Evolutionary conservation across 495 filamentous ascomycete species (phyloP).

Genomic region (Aspergillus kassunensis): DNA sequence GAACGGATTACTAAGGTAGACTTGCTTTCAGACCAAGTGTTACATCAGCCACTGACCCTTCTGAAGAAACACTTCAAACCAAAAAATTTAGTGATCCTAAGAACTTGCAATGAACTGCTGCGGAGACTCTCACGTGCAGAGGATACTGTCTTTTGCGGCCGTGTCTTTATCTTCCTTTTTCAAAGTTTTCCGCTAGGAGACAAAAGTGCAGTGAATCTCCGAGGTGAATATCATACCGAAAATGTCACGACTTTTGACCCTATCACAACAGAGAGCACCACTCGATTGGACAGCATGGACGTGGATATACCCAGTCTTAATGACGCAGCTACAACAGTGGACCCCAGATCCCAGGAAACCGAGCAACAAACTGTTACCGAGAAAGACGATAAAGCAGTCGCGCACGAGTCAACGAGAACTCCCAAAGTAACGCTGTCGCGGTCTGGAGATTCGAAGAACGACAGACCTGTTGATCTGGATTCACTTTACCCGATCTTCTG

Average conservation of each 20-base stretch:
- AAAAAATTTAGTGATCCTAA: constrained; percentile 81
- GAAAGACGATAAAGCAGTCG: constrained; percentile 20
- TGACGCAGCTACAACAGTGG: constrained; percentile 17
- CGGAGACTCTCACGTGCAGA: constrained; percentile 87
- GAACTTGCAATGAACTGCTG: constrained; percentile 92
- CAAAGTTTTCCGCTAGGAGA: constrained; percentile 95
- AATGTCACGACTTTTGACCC: constrained; percentile 88
- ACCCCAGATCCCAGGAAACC: constrained; percentile 17
- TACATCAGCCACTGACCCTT: constrained; percentile 12
- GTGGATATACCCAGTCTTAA: constrained; percentile 63
- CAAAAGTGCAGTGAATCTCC: constrained; percentile 92
- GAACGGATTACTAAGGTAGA: constrained; percentile 73
- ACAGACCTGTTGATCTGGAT: constrained; percentile 56
- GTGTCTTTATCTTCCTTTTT: constrained; percentile 96
- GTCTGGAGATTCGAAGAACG: constrained; percentile 37
- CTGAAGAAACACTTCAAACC: constrained; percentile 70
- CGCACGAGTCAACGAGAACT: constrained; percentile 21
- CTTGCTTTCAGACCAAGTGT: not conserved
- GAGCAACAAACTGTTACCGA: constrained; percentile 15
- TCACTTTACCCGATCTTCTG: constrained; percentile 89
- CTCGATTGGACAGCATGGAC: constrained; percentile 43
- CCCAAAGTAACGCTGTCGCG: constrained; percentile 53
- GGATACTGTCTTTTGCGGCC: constrained; percentile 93
- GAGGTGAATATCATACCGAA: constrained; percentile 92
- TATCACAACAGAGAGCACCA: constrained; percentile 22